A percentile compares a stretch with the other conserved stretches of the same genome.
These are phyloP conservation scores for Cajanus cajan DNA, from an alignment of 306 rosid genomes.

Conservation along the genomic window DNA sequence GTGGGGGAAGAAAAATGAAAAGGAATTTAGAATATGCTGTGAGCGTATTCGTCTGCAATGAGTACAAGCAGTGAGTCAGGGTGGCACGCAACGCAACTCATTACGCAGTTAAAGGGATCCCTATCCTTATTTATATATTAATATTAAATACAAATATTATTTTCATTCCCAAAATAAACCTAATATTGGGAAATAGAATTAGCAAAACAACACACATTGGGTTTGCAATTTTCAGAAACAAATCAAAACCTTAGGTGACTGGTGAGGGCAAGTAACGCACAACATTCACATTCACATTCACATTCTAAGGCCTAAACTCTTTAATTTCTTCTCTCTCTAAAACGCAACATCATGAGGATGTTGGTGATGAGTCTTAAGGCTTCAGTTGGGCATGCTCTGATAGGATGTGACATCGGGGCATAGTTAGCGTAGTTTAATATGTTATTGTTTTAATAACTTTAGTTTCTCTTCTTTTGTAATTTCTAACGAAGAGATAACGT, in stretches of 20 bases:
- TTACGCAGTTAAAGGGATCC: neutral
- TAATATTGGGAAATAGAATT: neutral
- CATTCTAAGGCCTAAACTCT: too few species aligned
- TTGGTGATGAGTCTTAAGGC: too few species aligned
- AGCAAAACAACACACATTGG: neutral
- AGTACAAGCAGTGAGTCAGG: neutral
- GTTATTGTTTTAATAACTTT: too few species aligned
- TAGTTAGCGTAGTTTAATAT: too few species aligned
- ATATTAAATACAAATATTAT: too few species aligned
- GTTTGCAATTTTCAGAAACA: neutral
- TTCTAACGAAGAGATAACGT: too few species aligned
- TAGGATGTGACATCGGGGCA: too few species aligned
- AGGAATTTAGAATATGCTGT: conserved; percentile 38
- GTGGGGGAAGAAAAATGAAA: neutral
- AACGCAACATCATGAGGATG: too few species aligned
- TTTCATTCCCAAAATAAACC: neutral
- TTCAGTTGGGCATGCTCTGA: too few species aligned
- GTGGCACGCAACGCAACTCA: conserved; percentile 33
- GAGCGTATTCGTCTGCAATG: neutral
- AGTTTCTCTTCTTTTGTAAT: too few species aligned
- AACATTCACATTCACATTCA: conserved; percentile 11
- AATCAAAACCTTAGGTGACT: neutral
- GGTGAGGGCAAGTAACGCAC: conserved; percentile 13
- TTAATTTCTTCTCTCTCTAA: too few species aligned
- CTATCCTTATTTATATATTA: neutral